Evolutionary conservation across 805 yeast species (phyloP), one percentile per base, ranked within the genome.

Genomic region (Ogataea saltuana): DNA sequence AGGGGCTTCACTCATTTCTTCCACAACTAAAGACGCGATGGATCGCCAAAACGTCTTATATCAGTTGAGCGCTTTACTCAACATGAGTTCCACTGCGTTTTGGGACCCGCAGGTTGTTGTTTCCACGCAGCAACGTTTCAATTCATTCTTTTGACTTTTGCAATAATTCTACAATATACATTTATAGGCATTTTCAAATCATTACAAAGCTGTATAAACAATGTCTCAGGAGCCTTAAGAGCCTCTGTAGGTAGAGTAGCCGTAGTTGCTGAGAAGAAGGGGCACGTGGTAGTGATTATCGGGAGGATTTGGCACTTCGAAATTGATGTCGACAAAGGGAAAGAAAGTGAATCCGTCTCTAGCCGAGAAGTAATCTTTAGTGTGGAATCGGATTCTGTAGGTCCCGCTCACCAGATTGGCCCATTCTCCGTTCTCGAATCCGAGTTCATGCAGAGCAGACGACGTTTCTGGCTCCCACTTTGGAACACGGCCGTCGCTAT

Each of bases 171-270:
- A 12, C 44, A 35, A 36, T 35, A 28, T 13, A 28, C 31, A 28
- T 13, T 28, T 28, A 28, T 28, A 23, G 26, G 30, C 25, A 26
- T 19, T 22, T n/a, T 21, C 10, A 8, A 22, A 22, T n/a, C n/a
- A n/a, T n/a, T n/a, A 22, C 26, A 22, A 22, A 22, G 11, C 11
- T 11, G 11, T 22, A 22, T 22, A 7, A 22, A 8, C 11, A 22
- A 8, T 22, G 26, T n/a, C n/a, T 8, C 26, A 22, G 11, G 7
- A 22, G 11, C 7, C 7, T 45, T 39, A 60, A 18, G 63, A 58
- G 11, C 98, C 98, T 44, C 97, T 75, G 68, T 90, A 90, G 0
- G 97, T 90, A 5, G 95, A 80, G 67, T 89, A 90, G 25, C 96
- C 84, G 65, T 84, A 88, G 59, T 88, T 88, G 33, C 96, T 81